These are phyloP conservation scores for Fusarium sp. DNA, from an alignment of 2,329 filamentous ascomycete genomes.

Conservation along the genomic window DNA sequence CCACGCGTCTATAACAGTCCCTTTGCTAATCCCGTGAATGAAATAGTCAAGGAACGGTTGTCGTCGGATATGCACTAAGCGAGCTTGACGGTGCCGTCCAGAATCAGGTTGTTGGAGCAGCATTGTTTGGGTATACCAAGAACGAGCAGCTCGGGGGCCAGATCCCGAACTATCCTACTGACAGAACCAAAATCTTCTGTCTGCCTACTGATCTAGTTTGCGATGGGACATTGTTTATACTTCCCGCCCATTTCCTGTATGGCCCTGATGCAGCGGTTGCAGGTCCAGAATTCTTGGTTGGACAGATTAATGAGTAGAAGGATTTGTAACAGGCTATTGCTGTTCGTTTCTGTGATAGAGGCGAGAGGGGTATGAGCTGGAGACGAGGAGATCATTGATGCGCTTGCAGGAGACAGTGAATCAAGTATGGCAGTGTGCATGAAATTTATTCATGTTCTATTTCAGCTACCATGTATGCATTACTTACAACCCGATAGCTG, in stretches of 20 bases:
- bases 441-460: background rate
- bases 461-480: background rate
- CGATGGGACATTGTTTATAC: background rate
- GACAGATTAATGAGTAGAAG: background rate
- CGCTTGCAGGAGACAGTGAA: background rate
- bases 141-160: background rate
- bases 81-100: background rate
- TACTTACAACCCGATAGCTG: background rate
- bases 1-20: no score
- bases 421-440: background rate
- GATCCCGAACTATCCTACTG: background rate
- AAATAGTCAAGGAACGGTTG: background rate
- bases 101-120: background rate
- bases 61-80: background rate
- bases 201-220: background rate
- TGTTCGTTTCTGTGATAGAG: no score
- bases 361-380: no score
- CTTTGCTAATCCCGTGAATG: background rate
- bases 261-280: background rate
- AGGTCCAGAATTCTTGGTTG: background rate
- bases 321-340: no score
- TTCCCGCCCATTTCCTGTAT: background rate
- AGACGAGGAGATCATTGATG: no score
- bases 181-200: background rate
- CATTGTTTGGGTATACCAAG: background rate